phyloP scores from a whole-genome alignment of 495 filamentous ascomycete species.

The Neurospora terricola region DNA sequence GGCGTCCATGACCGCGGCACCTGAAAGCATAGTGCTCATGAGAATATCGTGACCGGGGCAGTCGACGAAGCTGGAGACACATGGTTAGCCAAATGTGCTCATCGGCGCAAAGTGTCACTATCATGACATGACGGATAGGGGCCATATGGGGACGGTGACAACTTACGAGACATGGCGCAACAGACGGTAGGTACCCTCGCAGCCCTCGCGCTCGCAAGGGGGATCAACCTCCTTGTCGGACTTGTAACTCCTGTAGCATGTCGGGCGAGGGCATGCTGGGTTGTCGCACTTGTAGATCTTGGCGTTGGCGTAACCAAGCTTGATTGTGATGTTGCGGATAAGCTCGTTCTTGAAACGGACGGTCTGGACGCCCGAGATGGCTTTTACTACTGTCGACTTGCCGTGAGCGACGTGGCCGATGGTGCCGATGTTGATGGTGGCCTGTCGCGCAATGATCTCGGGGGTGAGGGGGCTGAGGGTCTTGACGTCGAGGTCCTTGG shows the following conservation, averaged over 20 bases:
- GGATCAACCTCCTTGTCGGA: constrained; percentile 97
- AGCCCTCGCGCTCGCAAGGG: constrained; percentile 88
- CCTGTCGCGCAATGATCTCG: constrained; percentile 94
- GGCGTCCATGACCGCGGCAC: constrained; percentile 98
- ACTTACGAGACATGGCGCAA: constrained; percentile 82
- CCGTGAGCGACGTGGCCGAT: constrained; percentile 99
- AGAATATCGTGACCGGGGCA: constrained; percentile 99
- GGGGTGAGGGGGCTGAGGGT: constrained; percentile 76
- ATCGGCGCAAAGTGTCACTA: not conserved
- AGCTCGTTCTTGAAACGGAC: constrained; percentile 99
- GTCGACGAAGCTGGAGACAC: constrained; percentile 68
- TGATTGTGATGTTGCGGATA: constrained; percentile 98
- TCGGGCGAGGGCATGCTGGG: constrained; percentile 77
- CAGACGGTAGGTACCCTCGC: constrained; percentile 71
- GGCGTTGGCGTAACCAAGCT: constrained; percentile 97
- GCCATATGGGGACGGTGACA: no score
- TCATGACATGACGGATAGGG: no score
- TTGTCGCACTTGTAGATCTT: constrained; percentile 99
- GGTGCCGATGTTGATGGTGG: constrained; percentile 97
- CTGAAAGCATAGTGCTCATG: constrained; percentile 99
- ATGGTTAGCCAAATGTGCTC: constrained; percentile 3
- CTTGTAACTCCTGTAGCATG: constrained; percentile 94
- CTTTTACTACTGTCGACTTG: constrained; percentile 97
- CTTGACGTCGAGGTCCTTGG: constrained; percentile 69
- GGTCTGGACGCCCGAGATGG: constrained; percentile 96